Evolutionary conservation across 164 flowering plant species (phyloP).

Genomic region (Buxus sempervirens): DNA sequence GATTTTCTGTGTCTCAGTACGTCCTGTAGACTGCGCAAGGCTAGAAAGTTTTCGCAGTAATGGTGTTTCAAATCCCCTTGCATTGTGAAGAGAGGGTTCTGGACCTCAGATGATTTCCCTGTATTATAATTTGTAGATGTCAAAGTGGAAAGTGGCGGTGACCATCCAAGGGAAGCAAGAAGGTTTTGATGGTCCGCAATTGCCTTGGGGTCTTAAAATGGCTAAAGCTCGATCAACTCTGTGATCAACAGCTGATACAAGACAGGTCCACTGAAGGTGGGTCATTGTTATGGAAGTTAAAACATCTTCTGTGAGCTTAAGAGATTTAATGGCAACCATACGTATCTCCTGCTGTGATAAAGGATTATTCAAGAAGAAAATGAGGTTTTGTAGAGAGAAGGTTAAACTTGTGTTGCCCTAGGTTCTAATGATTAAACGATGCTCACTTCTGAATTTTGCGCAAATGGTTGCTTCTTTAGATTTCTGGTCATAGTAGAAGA

Average conservation of each 20-base stretch:
- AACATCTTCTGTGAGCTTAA: conserved; percentile 64
- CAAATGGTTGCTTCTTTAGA: conserved; percentile 35
- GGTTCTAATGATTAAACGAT: neutral
- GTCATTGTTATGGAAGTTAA: conserved; percentile 52
- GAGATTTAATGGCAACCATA: conserved; percentile 53
- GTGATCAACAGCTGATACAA: conserved; percentile 89
- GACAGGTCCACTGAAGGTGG: conserved; percentile 73
- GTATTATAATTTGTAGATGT: conserved; percentile 34
- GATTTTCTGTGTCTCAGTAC: conserved; percentile 69
- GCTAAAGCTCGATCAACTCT: conserved; percentile 95
- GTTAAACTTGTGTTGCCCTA: conserved; percentile 2
- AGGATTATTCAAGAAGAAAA: conserved; percentile 12
- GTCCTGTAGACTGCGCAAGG: conserved; percentile 79
- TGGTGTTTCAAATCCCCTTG: conserved; percentile 73
- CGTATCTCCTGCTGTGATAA: conserved; percentile 49
- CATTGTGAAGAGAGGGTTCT: conserved; percentile 85
- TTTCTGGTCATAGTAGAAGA: conserved; percentile 61
- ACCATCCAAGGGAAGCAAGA: conserved; percentile 95
- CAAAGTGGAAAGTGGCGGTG: conserved; percentile 71
- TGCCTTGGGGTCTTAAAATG: conserved; percentile 83
- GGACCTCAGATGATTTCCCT: conserved; percentile 37
- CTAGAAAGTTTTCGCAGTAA: conserved; percentile 78
- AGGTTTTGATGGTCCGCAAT: conserved; percentile 84
- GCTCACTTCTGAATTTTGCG: conserved; percentile 55
- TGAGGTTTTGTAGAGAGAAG: neutral